These are phyloP conservation scores for Fusarium chuoi DNA, from an alignment of 2,329 filamentous ascomycete species.

Conservation along the genomic window DNA sequence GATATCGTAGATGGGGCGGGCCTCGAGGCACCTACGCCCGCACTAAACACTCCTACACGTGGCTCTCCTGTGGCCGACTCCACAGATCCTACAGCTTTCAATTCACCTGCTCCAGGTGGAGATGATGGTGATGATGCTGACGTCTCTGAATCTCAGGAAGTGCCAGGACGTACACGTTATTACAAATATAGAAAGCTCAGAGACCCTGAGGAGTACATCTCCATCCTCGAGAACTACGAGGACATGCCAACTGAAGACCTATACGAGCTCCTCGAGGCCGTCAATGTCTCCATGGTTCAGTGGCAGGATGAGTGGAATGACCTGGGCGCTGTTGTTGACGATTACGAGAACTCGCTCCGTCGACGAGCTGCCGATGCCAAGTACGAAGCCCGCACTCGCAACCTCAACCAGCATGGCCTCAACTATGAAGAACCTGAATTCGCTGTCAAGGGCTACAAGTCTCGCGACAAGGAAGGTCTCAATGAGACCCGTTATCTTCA, in stretches of 20 bases:
- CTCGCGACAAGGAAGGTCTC: conserved; percentile 56
- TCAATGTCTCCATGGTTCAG: conserved; percentile 58
- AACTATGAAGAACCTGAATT: conserved; percentile 64
- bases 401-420: conserved; percentile 53
- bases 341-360: conserved; percentile 66
- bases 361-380: conserved; percentile 61
- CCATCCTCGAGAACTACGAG: conserved; percentile 61
- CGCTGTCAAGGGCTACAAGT: conserved; percentile 63
- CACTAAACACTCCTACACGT: conserved; percentile 52
- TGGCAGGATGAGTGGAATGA: conserved; percentile 67
- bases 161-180: conserved; percentile 42
- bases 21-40: conserved; percentile 50
- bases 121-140: conserved; percentile 53
- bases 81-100: conserved; percentile 50
- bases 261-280: conserved; percentile 55
- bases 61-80: conserved; percentile 55
- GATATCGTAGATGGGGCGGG: conserved; percentile 45
- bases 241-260: conserved; percentile 60
- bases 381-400: conserved; percentile 57
- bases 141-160: conserved; percentile 49
- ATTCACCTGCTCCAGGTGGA: conserved; percentile 51
- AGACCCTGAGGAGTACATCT: conserved; percentile 60
- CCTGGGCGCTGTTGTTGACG: conserved; percentile 62
- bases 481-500: conserved; percentile 60
- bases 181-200: conserved; percentile 63